Percentiles rank a stretch among this genome's conserved stretches.
phyloP scores from a whole-genome alignment of 2,329 filamentous ascomycete species.

The Microcyclospora tardicrescens region DNA sequence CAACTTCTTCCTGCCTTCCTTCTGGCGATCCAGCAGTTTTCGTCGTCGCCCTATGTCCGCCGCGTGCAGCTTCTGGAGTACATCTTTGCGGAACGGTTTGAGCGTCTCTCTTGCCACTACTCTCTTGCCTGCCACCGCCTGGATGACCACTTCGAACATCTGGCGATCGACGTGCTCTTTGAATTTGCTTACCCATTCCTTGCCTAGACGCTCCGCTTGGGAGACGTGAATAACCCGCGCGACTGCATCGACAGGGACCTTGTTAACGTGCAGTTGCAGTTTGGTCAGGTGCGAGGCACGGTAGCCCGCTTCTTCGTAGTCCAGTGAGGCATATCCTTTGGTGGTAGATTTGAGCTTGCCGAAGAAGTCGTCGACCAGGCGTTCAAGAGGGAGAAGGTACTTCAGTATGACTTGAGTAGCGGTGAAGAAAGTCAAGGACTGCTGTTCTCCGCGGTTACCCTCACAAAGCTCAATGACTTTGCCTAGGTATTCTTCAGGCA shows the following conservation, averaged over 20 bases:
- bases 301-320: slow-evolving; percentile 94
- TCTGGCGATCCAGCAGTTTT: slow-evolving; percentile 92
- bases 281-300: slow-evolving; percentile 69
- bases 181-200: slow-evolving; percentile 87
- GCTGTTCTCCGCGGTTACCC: slow-evolving; percentile 72
- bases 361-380: slow-evolving; percentile 93
- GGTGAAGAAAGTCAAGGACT: slow-evolving; percentile 82
- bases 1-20: slow-evolving; percentile 82
- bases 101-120: slow-evolving; percentile 87
- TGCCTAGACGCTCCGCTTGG: slow-evolving; percentile 67
- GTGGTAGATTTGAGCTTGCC: slow-evolving; percentile 88
- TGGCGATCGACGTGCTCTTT: slow-evolving; percentile 93
- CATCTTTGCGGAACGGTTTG: slow-evolving; percentile 94
- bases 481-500: slow-evolving; percentile 88
- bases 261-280: slow-evolving; percentile 87
- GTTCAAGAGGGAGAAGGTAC: slow-evolving; percentile 76
- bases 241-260: slow-evolving; percentile 83
- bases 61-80: slow-evolving; percentile 83
- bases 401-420: slow-evolving; percentile 86
- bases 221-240: slow-evolving; percentile 76
- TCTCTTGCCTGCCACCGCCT: slow-evolving; percentile 69
- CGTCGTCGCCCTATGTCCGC: slow-evolving; percentile 69
- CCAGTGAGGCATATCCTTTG: slow-evolving; percentile 88
- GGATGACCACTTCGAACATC: slow-evolving; percentile 95
- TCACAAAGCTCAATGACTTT: slow-evolving; percentile 94